Evolutionary conservation across 441 rosid species (phyloP).

Genomic region (Jatropha podagrica): DNA sequence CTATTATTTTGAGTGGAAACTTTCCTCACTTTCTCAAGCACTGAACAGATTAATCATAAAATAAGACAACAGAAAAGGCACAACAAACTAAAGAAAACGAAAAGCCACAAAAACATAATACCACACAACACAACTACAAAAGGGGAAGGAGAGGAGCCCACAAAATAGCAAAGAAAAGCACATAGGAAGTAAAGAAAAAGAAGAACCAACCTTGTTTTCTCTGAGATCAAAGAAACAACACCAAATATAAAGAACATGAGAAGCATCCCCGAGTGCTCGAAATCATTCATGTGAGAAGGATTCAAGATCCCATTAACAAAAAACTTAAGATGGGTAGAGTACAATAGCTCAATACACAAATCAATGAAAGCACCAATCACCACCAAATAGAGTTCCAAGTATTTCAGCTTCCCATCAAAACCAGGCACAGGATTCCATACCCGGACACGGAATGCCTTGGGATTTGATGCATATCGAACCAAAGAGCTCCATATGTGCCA

Average conservation of each 20-base stretch:
- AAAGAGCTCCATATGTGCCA: constrained; percentile 90
- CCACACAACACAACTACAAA: neutral
- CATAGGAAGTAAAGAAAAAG: neutral
- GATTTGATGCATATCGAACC: constrained; percentile 57
- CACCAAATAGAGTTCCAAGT: constrained; percentile 82
- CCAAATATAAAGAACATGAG: constrained; percentile 94
- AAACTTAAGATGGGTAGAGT: constrained; percentile 88
- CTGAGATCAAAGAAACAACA: constrained; percentile 59
- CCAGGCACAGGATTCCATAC: constrained; percentile 90
- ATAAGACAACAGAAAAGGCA: neutral
- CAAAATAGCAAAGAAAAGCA: neutral
- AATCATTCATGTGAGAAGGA: constrained; percentile 91
- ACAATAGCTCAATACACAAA: constrained; percentile 80
- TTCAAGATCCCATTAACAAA: constrained; percentile 75
- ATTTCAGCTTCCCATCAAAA: constrained; percentile 67
- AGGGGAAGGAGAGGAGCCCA: neutral
- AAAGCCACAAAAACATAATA: too few species aligned
- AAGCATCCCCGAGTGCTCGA: constrained; percentile 96
- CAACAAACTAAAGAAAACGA: too few species aligned
- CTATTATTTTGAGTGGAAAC: neutral
- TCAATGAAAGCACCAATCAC: constrained; percentile 71
- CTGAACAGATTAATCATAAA: constrained; percentile 7
- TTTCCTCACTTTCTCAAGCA: constrained; percentile 4
- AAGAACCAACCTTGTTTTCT: constrained; percentile 64
- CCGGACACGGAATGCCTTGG: constrained; percentile 67